Percentiles rank a stretch among this genome's conserved stretches.
Conservation (phyloP, 257 asterid species). For the Solanum etuberosum region DNA sequence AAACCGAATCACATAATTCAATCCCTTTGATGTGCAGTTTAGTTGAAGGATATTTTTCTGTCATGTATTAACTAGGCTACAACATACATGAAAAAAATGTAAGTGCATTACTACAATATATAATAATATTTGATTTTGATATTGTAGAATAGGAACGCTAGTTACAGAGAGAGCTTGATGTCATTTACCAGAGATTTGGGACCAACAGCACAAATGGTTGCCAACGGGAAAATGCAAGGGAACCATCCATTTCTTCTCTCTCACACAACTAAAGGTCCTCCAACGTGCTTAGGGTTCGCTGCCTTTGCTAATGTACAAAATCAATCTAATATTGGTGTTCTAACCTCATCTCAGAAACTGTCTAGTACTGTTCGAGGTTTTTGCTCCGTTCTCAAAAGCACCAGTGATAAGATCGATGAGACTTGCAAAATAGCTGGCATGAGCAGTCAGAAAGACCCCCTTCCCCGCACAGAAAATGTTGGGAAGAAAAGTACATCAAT, state of each 20-base stretch:
- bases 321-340: slow-evolving; percentile 9
- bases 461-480: not conserved
- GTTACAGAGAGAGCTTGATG: slow-evolving; percentile 55
- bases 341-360: not conserved
- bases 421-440: not conserved
- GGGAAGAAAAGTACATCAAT: not conserved
- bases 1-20: not conserved
- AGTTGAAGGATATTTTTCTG: not conserved
- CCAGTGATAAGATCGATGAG: slow-evolving; percentile 5
- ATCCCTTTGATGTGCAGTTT: not conserved
- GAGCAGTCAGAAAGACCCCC: not conserved
- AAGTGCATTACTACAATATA: not conserved
- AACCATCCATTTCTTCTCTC: not conserved
- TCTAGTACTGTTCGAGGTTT: not conserved
- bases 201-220: slow-evolving; percentile 51
- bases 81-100: not conserved
- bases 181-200: slow-evolving; percentile 53
- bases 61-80: not conserved
- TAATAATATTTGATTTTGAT: not conserved
- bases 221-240: slow-evolving; percentile 33
- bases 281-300: not conserved
- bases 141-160: slow-evolving; percentile 21
- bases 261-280: not conserved
- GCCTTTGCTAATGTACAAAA: not conserved
- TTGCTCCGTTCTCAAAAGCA: slow-evolving; percentile 8